Conservation (phyloP, 257 asterid species). For the Ophiorrhiza pumila region DNA sequence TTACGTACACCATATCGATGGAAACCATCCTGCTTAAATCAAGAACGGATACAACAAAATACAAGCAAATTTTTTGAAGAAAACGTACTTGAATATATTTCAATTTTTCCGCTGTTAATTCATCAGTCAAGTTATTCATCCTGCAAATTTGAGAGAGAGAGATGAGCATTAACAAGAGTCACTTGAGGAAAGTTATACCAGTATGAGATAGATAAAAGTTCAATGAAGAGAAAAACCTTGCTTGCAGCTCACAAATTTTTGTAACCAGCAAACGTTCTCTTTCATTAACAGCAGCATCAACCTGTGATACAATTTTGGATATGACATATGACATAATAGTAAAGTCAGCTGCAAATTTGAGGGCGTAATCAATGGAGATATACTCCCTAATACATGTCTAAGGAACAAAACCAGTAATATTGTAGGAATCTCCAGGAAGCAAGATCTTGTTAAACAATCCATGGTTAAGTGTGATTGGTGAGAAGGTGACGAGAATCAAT, state of each 20-base stretch:
- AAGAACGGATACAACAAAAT: not conserved
- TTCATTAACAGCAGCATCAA: constrained; percentile 57
- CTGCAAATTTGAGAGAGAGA: constrained; percentile 42
- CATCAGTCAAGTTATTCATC: constrained; percentile 80
- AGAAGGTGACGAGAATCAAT: not conserved
- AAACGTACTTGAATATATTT: constrained; percentile 73
- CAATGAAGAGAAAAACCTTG: constrained; percentile 45
- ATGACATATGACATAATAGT: not conserved
- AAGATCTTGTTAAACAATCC: not conserved
- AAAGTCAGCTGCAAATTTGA: not conserved
- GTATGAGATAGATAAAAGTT: constrained; percentile 1
- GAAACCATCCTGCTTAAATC: not conserved
- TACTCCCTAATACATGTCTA: not conserved
- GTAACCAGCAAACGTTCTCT: constrained; percentile 73
- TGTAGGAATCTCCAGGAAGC: not conserved
- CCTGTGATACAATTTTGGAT: constrained; percentile 36
- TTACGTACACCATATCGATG: not conserved
- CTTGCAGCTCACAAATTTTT: constrained; percentile 84
- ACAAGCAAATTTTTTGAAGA: not conserved
- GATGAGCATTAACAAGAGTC: not conserved
- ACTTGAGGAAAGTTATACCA: not conserved
- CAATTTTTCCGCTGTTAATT: constrained; percentile 67
- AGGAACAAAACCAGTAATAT: not conserved
- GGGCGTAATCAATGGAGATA: not conserved
- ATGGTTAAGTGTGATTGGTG: not conserved